A percentile compares a stretch with the other conserved stretches of the same genome.
Evolutionary conservation across 495 filamentous ascomycete species (phyloP).

Genomic region (Oidiodendron maius): DNA sequence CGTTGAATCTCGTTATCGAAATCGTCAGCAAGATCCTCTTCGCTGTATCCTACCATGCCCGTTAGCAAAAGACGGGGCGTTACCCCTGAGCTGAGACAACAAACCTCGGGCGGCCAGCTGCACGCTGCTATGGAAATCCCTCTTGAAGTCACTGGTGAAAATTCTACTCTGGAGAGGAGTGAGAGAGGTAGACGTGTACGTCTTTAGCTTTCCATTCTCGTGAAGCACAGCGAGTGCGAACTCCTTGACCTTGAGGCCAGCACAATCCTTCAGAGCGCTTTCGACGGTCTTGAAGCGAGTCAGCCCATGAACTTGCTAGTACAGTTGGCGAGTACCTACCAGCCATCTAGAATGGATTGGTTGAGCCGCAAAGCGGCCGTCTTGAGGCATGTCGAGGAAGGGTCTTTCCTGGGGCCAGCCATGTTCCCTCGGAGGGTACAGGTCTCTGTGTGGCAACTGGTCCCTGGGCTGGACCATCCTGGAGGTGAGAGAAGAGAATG

Average conservation of each 20-base stretch:
- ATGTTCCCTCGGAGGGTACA: constrained; percentile 7
- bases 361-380: not conserved
- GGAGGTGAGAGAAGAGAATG: constrained; percentile 8
- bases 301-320: not conserved
- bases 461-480: constrained; percentile 12
- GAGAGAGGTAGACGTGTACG: constrained; percentile 10
- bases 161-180: constrained; percentile 1
- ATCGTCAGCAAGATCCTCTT: constrained; percentile 9
- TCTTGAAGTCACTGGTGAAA: constrained; percentile 5
- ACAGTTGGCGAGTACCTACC: constrained; percentile 2
- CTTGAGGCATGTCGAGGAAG: constrained; percentile 7
- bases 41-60: not conserved
- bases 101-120: not conserved
- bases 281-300: constrained; percentile 13
- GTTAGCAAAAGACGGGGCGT: not conserved
- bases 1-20: constrained; percentile 14
- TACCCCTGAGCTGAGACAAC: constrained; percentile 2
- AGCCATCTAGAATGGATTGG: constrained; percentile 3
- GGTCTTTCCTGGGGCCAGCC: constrained; percentile 13
- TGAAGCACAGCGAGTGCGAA: constrained; percentile 12
- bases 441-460: constrained; percentile 6
- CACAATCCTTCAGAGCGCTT: constrained; percentile 14
- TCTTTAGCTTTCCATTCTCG: constrained; percentile 17
- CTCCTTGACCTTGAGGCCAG: constrained; percentile 8
- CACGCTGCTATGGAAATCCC: not conserved